A percentile compares a stretch with the other conserved stretches of the same genome.
These are phyloP conservation scores for Chrysanthemum lavandulifolium DNA, from an alignment of 129 eudicot genomes.

Conservation along the genomic window DNA sequence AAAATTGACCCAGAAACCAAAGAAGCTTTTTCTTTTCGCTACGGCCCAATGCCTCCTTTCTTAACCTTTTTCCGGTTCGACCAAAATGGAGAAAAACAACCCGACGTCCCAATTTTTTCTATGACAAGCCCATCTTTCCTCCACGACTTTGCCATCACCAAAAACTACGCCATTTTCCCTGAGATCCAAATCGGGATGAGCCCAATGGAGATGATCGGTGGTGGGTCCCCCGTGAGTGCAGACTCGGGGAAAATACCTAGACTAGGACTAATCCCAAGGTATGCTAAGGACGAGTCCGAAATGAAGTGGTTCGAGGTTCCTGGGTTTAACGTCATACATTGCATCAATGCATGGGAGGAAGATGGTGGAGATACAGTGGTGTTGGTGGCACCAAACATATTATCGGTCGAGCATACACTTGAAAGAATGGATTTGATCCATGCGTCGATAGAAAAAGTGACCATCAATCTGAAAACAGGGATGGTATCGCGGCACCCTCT, in stretches of 20 bases:
- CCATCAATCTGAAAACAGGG: conserved; percentile 33
- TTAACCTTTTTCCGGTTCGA: conserved; percentile 35
- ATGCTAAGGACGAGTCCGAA: conserved; percentile 45
- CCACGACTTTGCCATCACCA: conserved; percentile 51
- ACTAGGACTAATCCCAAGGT: conserved; percentile 43
- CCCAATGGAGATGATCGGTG: conserved; percentile 42
- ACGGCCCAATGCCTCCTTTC: conserved; percentile 37
- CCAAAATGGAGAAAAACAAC: conserved; percentile 36
- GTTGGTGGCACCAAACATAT: conserved; percentile 54
- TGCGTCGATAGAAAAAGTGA: conserved; percentile 47
- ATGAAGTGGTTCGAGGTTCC: conserved; percentile 52
- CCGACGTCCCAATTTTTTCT: conserved; percentile 38
- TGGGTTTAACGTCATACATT: conserved; percentile 43
- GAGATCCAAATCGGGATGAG: conserved; percentile 46
- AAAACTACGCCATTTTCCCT: conserved; percentile 43
- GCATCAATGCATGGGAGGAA: conserved; percentile 63
- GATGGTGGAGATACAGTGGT: conserved; percentile 46
- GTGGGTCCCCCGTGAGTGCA: conserved; percentile 44
- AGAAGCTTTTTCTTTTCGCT: conserved; percentile 45
- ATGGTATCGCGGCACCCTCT: conserved; percentile 38
- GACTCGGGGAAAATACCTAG: conserved; percentile 36
- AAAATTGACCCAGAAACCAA: conserved; percentile 30
- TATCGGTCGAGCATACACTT: conserved; percentile 49
- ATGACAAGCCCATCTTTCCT: conserved; percentile 44
- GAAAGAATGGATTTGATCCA: conserved; percentile 50